phyloP scores from a whole-genome alignment of 371 early-diverging fungal genomes.

The Lichtheimia hyalospora region DNA sequence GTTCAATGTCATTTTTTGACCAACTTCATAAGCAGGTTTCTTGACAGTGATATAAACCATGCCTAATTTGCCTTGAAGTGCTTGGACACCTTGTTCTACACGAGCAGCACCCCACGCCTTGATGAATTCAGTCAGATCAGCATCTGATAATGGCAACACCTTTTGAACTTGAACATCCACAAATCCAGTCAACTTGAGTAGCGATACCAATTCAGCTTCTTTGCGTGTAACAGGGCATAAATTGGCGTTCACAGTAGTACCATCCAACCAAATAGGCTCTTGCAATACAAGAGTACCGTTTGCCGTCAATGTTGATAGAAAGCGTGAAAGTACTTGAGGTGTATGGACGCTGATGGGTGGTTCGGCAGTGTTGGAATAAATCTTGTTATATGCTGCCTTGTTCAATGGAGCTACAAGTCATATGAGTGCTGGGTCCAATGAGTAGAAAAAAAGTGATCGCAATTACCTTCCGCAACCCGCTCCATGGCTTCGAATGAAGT shows the following conservation, averaged over 20 bases:
- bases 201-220: conserved; percentile 37
- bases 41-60: conserved; percentile 56
- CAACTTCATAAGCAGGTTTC: conserved; percentile 88
- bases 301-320: conserved; percentile 30
- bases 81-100: conserved; percentile 45
- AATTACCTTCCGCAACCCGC: conserved; percentile 47
- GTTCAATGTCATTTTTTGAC: conserved; percentile 52
- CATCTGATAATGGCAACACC: conserved; percentile 33
- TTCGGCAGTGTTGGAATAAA: conserved; percentile 40
- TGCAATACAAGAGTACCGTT: conserved; percentile 33
- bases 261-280: conserved; percentile 36
- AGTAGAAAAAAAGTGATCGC: conserved; percentile 21
- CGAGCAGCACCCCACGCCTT: conserved; percentile 43
- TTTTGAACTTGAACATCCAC: conserved; percentile 30
- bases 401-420: conserved; percentile 32
- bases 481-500: conserved; percentile 47
- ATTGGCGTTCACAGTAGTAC: conserved; percentile 25
- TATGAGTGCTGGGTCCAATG: neutral
- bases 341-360: conserved; percentile 38
- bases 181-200: conserved; percentile 48
- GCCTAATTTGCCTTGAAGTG: conserved; percentile 46
- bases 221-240: conserved; percentile 46
- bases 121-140: conserved; percentile 43
- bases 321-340: conserved; percentile 41
- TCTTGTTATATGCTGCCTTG: conserved; percentile 28